phyloP scores from a whole-genome alignment of 306 rosid genomes.

The Lathyrus sativus region DNA sequence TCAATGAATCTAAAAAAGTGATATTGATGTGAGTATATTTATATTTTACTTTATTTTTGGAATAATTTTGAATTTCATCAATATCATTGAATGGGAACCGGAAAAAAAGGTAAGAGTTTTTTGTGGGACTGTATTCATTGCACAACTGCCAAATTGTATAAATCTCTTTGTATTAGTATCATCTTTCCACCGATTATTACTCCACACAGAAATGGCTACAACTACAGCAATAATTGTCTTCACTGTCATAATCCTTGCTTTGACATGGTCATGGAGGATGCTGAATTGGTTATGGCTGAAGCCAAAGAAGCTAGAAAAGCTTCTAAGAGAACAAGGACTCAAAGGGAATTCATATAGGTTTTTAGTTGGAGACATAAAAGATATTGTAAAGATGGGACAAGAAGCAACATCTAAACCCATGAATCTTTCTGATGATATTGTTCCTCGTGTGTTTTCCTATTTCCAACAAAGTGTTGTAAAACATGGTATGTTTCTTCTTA shows the following conservation, averaged over 20 bases:
- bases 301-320: slow-evolving; percentile 54
- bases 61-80: no score
- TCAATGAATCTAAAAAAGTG: no score
- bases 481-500: not conserved
- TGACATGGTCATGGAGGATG: slow-evolving; percentile 43
- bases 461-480: not conserved
- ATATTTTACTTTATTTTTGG: no score
- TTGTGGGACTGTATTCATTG: no score
- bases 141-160: not conserved
- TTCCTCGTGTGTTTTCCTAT: slow-evolving; percentile 37
- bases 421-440: slow-evolving; percentile 41
- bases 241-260: not conserved
- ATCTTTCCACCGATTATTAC: not conserved
- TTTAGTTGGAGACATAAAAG: slow-evolving; percentile 16
- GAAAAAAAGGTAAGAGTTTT: no score
- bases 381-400: not conserved
- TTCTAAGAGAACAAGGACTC: slow-evolving; percentile 51
- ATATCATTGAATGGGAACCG: no score
- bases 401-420: slow-evolving; percentile 52
- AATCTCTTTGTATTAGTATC: not conserved
- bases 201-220: not conserved
- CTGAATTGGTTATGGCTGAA: slow-evolving; percentile 53
- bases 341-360: slow-evolving; percentile 48
- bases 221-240: not conserved
- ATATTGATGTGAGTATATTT: no score